phyloP scores from a whole-genome alignment of 768 basidiomycete genomes.

The Russula sp. region DNA sequence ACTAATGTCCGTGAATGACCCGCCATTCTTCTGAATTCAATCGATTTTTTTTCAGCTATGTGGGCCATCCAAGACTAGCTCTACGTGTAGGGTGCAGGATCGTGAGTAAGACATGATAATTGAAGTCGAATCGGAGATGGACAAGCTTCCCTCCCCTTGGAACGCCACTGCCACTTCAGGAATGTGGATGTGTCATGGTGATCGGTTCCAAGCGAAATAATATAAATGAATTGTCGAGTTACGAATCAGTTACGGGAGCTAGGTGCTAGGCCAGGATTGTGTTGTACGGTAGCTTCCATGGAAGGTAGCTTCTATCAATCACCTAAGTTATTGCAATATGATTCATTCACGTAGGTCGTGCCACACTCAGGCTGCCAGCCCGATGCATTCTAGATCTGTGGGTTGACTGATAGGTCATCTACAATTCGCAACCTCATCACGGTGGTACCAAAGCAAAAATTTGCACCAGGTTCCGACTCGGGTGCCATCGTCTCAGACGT shows the following conservation, averaged over 20 bases:
- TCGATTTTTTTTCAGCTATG: not conserved
- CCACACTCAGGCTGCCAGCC: no score
- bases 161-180: constrained; percentile 13
- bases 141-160: not conserved
- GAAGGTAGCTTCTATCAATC: no score
- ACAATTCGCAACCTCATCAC: not conserved
- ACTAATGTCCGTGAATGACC: not conserved
- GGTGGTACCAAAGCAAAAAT: not conserved
- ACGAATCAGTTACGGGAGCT: constrained; percentile 3
- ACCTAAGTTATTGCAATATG: no score
- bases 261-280: not conserved
- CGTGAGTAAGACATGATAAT: no score
- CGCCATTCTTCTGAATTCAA: not conserved
- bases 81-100: not conserved
- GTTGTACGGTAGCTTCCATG: no score
- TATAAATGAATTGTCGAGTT: not conserved
- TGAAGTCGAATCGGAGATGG: not conserved
- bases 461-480: not conserved
- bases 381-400: not conserved
- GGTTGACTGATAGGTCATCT: not conserved
- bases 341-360: no score
- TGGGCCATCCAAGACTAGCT: not conserved
- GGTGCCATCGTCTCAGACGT: not conserved
- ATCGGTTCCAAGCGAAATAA: not conserved
- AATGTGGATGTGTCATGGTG: not conserved